Percentiles rank a stretch among this genome's conserved stretches.
Conservation (phyloP, 257 asterid genomes). For the Eucommia ulmoides region DNA sequence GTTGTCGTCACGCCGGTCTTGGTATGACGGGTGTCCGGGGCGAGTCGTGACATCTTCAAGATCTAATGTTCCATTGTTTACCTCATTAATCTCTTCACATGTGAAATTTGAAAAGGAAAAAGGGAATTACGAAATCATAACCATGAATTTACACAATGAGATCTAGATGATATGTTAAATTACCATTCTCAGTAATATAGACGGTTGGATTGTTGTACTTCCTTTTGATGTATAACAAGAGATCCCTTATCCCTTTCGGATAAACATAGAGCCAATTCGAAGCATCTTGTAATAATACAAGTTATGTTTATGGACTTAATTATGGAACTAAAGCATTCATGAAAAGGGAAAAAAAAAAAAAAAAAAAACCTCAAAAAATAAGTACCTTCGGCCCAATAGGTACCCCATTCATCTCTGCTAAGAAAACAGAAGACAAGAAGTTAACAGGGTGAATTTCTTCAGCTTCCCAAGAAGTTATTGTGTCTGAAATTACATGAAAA, state of each 20-base stretch:
- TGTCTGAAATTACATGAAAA: background rate
- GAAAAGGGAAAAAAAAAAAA: background rate
- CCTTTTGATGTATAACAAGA: slow-evolving; percentile 6
- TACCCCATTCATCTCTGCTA: background rate
- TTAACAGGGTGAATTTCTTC: background rate
- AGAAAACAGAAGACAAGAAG: background rate
- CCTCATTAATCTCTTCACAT: too few species aligned
- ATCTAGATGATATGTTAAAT: too few species aligned
- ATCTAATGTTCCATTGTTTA: too few species aligned
- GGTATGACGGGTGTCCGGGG: too few species aligned
- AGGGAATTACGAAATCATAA: too few species aligned
- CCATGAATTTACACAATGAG: too few species aligned
- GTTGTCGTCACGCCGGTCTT: too few species aligned
- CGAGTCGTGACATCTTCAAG: too few species aligned
- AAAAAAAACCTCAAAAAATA: too few species aligned
- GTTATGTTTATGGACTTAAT: background rate
- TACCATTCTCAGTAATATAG: background rate
- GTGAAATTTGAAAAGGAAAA: too few species aligned
- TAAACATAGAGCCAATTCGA: slow-evolving; percentile 25
- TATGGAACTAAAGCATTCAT: background rate
- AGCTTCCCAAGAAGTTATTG: background rate
- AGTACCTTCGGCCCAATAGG: slow-evolving; percentile 4
- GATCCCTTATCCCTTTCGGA: slow-evolving; percentile 20
- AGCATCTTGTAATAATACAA: slow-evolving; percentile 7
- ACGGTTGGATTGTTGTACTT: background rate